Evolutionary conservation across 2,329 filamentous ascomycete genomes (phyloP), one percentile per base, ranked within the genome.

Genomic region (Aspergillus costaricaensis): DNA sequence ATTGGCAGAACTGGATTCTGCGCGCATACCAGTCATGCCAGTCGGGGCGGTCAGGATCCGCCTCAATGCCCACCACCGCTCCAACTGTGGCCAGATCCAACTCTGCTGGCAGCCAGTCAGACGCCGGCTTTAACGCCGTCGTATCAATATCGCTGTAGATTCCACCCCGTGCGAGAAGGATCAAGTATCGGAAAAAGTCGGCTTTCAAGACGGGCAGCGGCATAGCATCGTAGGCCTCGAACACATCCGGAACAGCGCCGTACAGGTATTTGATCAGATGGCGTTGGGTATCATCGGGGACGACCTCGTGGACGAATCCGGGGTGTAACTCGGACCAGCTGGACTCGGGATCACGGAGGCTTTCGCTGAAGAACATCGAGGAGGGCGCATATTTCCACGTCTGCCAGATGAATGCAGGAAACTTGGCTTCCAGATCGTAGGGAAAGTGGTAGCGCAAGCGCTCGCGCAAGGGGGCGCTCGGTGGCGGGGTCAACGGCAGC

Each of bases 321-420:
- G 93, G 94, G 75, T 99, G 92, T 70, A 89, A 80, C 67, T 91
- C 84, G 8, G 91, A 89, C 95, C 95, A 99, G 63, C 90, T 92
- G 14, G 91, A 91, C 79, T 98, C 95, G 61, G 92, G 85, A 50
- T 90, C 87, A 63, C 93, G 88, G 73, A 96, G 93, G 19, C 82
- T 79, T 63, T 89, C 86, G 10, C 78, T 79, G 73, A 99, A 99
- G 63, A 91, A 83, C 54, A 86, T 83, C 21, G 91, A 90, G 1
- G 88, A 85, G 0, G 94, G 93, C 0, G 87, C 91, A 71, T 87
- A 89, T 77, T 96, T 97, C 95, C 95, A 99, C 14, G 95, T 99
- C 82, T 99, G 95, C 95, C 95, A 99, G 73, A 99, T 96, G 81
- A 96, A 98, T 59, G 92, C 93, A 3, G 95, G 95, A 76, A 98